These are phyloP conservation scores for Mentha longifolia DNA, from an alignment of 257 asterid species.

Conservation along the genomic window DNA sequence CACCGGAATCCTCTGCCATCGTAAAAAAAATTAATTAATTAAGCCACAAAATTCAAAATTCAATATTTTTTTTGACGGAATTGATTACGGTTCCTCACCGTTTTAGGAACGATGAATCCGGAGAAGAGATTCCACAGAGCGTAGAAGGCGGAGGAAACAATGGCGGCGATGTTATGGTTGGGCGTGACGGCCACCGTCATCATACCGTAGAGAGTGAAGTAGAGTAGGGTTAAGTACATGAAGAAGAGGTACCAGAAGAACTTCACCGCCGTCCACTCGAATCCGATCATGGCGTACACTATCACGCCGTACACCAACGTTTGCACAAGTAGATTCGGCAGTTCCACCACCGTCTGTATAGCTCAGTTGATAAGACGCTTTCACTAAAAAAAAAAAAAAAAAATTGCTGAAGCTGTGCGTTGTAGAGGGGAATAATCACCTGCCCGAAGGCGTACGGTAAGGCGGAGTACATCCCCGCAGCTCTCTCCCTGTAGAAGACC, in stretches of 20 bases:
- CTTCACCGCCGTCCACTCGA: slow-evolving; percentile 69
- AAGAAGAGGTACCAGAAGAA: slow-evolving; percentile 78
- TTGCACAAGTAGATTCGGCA: slow-evolving; percentile 69
- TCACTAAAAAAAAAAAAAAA: too few species aligned
- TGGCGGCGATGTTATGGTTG: slow-evolving; percentile 69
- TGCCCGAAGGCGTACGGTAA: slow-evolving; percentile 83
- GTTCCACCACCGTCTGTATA: slow-evolving; percentile 71
- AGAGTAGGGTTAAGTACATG: slow-evolving; percentile 77
- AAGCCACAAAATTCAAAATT: background rate
- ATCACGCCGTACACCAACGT: slow-evolving; percentile 59
- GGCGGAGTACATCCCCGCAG: slow-evolving; percentile 94
- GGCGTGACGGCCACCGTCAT: slow-evolving; percentile 87
- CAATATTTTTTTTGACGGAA: too few species aligned
- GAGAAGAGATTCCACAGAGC: slow-evolving; percentile 77
- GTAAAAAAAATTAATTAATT: too few species aligned
- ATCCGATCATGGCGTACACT: slow-evolving; percentile 80
- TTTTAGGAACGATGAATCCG: slow-evolving; percentile 74
- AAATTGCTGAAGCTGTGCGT: background rate
- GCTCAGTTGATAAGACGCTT: too few species aligned
- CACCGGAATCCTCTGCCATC: slow-evolving; percentile 60
- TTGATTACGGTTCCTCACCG: slow-evolving; percentile 44
- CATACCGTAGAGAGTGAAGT: slow-evolving; percentile 87
- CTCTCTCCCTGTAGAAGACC: slow-evolving; percentile 85
- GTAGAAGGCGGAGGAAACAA: slow-evolving; percentile 63
- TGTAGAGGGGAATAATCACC: slow-evolving; percentile 35